Evolutionary conservation across 2,329 filamentous ascomycete genomes (phyloP).

Genomic region (Lizonia empirigonia): DNA sequence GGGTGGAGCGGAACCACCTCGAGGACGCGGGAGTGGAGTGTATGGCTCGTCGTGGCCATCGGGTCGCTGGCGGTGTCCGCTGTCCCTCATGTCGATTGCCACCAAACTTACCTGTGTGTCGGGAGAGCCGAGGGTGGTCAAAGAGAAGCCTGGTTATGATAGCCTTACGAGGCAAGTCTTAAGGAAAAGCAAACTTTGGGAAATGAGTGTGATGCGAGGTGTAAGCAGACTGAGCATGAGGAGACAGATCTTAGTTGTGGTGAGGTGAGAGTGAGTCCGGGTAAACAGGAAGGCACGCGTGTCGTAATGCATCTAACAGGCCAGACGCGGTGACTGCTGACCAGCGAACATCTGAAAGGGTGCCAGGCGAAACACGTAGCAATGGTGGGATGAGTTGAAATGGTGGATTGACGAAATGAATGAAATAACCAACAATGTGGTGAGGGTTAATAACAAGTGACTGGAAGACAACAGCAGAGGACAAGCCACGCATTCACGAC

Average conservation of each 20-base stretch:
- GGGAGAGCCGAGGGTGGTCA: not conserved
- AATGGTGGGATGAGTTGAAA: not conserved
- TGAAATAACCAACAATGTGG: not conserved
- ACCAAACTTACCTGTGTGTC: not conserved
- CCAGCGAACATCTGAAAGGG: not conserved
- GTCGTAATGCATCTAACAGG: not conserved
- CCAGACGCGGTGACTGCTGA: not conserved
- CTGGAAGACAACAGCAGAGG: not conserved
- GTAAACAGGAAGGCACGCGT: constrained; percentile 23
- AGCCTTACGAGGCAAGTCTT: too few species aligned
- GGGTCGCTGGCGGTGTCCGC: not conserved
- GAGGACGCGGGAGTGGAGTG: not conserved
- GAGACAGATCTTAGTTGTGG: not conserved
- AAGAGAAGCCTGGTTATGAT: too few species aligned
- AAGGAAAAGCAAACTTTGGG: too few species aligned
- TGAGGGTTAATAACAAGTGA: not conserved
- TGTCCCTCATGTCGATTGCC: not conserved
- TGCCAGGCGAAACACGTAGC: not conserved
- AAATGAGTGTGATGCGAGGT: too few species aligned
- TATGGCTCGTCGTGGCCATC: not conserved
- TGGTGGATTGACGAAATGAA: not conserved
- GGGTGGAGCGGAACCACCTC: not conserved
- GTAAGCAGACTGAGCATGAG: not conserved
- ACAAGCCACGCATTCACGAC: constrained; percentile 11
- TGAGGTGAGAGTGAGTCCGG: not conserved